phyloP scores from a whole-genome alignment of 352 stramenopile species.

The Saprolegnia parasitica region DNA sequence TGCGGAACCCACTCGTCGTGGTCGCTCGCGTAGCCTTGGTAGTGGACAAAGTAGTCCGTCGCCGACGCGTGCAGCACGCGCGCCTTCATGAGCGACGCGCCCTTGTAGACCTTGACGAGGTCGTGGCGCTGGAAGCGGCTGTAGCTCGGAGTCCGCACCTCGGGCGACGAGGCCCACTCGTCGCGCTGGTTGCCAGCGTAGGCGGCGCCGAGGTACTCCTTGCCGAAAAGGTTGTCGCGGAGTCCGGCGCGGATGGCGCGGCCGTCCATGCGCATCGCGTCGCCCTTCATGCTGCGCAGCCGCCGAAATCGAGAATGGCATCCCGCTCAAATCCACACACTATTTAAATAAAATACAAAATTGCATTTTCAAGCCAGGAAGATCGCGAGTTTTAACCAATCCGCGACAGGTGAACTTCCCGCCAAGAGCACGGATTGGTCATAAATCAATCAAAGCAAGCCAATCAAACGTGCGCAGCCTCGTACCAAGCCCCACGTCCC shows the following conservation, averaged over 20 bases:
- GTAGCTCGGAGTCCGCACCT: not conserved
- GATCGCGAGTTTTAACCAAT: not conserved
- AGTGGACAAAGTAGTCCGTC: conserved; percentile 21
- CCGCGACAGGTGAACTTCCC: not conserved
- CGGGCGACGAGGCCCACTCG: no score
- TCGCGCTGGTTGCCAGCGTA: not conserved
- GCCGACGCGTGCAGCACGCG: conserved; percentile 14
- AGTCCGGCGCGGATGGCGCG: not conserved
- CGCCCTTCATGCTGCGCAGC: not conserved
- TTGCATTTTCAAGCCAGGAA: not conserved
- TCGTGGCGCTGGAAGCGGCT: conserved; percentile 11
- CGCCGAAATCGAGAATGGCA: conserved; percentile 1
- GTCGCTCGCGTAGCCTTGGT: not conserved
- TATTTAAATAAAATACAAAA: no score
- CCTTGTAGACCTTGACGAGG: conserved; percentile 17
- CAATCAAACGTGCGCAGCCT: not conserved
- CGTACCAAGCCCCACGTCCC: no score
- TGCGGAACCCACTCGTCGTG: conserved; percentile 18
- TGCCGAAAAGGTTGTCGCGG: not conserved
- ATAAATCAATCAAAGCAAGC: not conserved
- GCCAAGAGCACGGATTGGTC: not conserved
- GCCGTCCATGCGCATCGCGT: not conserved
- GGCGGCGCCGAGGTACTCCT: not conserved
- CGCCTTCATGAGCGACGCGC: conserved; percentile 1
- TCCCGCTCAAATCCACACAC: not conserved